These are phyloP conservation scores for Mycena latifolia DNA, from an alignment of 768 basidiomycete species.

Conservation along the genomic window DNA sequence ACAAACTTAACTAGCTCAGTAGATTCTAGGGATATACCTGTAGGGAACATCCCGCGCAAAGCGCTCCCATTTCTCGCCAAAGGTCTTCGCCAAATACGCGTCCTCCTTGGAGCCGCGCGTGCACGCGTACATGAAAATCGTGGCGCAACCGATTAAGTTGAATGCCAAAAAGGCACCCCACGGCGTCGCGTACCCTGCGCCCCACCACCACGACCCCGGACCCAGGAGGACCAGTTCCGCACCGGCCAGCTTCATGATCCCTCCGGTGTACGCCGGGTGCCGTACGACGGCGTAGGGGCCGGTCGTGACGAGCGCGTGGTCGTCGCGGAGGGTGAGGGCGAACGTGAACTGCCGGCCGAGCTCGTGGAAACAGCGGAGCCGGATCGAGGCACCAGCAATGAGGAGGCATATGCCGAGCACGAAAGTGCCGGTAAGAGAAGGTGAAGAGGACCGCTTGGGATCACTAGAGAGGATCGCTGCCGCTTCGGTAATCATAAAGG, in stretches of 20 bases:
- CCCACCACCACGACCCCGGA: constrained; percentile 1
- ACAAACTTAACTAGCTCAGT: too few species aligned
- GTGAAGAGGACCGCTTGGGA: too few species aligned
- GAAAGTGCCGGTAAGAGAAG: too few species aligned
- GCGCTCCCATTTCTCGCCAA: neutral
- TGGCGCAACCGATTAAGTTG: constrained; percentile 49
- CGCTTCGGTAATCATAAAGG: too few species aligned
- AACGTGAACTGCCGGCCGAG: constrained; percentile 23
- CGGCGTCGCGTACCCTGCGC: neutral
- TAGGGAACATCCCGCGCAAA: too few species aligned
- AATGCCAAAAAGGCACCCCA: constrained; percentile 64
- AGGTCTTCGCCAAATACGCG: neutral
- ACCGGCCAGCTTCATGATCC: neutral
- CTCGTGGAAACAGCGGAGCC: constrained; percentile 10
- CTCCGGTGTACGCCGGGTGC: constrained; percentile 48
- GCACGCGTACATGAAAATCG: neutral
- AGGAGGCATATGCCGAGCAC: too few species aligned
- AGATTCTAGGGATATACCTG: too few species aligned
- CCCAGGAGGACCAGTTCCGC: neutral
- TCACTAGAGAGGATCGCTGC: too few species aligned
- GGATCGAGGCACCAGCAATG: neutral
- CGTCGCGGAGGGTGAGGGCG: constrained; percentile 4
- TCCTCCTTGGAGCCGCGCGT: neutral
- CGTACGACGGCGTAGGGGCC: constrained; percentile 49
- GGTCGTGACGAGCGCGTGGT: constrained; percentile 38